Evolutionary conservation across 768 basidiomycete species (phyloP), one percentile per base, ranked within the genome.

Genomic region (Serpula lacrymans): DNA sequence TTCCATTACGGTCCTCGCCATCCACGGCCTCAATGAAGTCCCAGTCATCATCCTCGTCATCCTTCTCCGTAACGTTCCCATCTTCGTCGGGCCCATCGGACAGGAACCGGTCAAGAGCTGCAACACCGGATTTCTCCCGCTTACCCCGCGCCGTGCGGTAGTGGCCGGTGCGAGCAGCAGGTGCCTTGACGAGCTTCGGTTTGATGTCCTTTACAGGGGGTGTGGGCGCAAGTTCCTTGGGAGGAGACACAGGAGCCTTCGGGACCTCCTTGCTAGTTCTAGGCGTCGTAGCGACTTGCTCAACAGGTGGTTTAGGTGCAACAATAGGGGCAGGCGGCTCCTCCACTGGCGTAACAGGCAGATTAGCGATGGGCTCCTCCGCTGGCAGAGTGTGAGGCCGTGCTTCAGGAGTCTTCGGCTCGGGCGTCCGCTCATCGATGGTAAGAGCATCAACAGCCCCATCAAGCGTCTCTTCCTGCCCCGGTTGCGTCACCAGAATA

Each of bases 11-110:
- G 42, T 90, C 89, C 55, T 89, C 88, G n/a, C 79, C 81, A 48
- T 84, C 84, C 5, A 68, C 86, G 27, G 77, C 77, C 52, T 91
- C 88, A 45, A 95, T 75, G 47, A 93, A 78, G 74, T 93, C 91
- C 91, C 92, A 95, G 42, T 92, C 91, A 29, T 90, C 86, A 37
- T 91, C 89, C 39, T 83, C 80, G 14, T 81, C 79, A 6, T 64
- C 63, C 37, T 41, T 65, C 51, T 72, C 71, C 14, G 65, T 68
- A 41, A 54, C 57, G 22, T 65, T 65, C 1, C 52, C 68, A 13
- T 72, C 70, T 43, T 68, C 71, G 21, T 70, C 70, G 43, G 63
- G 64, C 27, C 61, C 72, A 55, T 80, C 81, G 11, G 75, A 74
- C 21, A 88, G 63, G 54, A 81, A 79, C 33, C 80, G 76, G 59